A percentile compares a stretch with the other conserved stretches of the same genome.
These are phyloP conservation scores for Giardia muris DNA, from an alignment of 208 protist species.

Conservation along the genomic window DNA sequence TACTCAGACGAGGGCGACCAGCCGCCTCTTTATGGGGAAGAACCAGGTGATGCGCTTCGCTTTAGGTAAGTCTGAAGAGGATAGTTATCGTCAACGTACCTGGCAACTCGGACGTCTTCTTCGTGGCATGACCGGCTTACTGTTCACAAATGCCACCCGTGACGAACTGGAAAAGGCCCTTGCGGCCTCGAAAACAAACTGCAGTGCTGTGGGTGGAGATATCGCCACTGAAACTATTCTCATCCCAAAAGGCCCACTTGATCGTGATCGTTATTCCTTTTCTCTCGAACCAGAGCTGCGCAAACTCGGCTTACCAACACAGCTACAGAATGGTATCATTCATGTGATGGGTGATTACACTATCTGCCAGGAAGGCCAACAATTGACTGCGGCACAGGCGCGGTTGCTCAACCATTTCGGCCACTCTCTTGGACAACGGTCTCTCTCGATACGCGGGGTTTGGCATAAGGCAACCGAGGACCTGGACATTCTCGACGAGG, in stretches of 20 bases:
- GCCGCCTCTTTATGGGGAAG: neutral
- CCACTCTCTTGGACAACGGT: neutral
- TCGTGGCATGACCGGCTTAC: neutral
- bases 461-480: neutral
- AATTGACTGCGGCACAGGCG: neutral
- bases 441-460: neutral
- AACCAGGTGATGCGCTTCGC: neutral
- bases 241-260: neutral
- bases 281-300: constrained; percentile 11
- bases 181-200: neutral
- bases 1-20: neutral
- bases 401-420: neutral
- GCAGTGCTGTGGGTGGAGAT: neutral
- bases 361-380: neutral
- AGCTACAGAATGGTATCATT: neutral
- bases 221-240: constrained; percentile 17
- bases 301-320: neutral
- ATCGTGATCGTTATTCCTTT: neutral
- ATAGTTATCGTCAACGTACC: neutral
- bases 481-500: neutral
- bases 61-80: constrained; percentile 1
- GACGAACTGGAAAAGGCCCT: neutral
- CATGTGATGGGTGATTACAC: neutral
- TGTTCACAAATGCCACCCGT: neutral
- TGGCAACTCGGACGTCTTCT: neutral